Evolutionary conservation across 768 basidiomycete species (phyloP).

Genomic region (Clavaria fumosa): DNA sequence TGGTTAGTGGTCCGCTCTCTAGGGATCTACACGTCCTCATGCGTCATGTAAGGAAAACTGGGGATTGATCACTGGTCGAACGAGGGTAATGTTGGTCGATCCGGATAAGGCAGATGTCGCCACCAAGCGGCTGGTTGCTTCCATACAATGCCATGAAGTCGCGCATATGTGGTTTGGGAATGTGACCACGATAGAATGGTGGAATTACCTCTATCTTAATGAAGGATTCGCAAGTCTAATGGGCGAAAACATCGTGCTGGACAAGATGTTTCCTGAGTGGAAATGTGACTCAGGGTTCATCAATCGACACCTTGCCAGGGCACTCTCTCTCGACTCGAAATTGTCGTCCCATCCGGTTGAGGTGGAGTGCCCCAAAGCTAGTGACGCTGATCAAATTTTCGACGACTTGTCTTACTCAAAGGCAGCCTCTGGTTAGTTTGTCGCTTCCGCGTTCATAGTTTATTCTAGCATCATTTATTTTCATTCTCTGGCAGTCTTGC

Average conservation of each 20-base stretch:
- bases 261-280: slow-evolving; percentile 73
- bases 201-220: slow-evolving; percentile 73
- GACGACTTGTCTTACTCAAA: slow-evolving; percentile 80
- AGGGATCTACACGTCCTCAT: no score
- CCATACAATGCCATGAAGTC: slow-evolving; percentile 74
- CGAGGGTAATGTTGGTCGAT: slow-evolving; percentile 66
- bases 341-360: slow-evolving; percentile 87
- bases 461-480: not conserved
- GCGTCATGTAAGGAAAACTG: slow-evolving; percentile 99
- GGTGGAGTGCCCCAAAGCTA: slow-evolving; percentile 76
- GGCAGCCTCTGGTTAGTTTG: slow-evolving; percentile 48
- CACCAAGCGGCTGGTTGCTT: slow-evolving; percentile 67
- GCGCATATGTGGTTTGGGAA: slow-evolving; percentile 88
- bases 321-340: slow-evolving; percentile 71
- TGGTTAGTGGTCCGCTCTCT: no score
- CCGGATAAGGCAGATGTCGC: slow-evolving; percentile 54
- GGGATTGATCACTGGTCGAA: slow-evolving; percentile 81
- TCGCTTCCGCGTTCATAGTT: not conserved
- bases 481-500: slow-evolving; percentile 53
- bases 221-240: no score
- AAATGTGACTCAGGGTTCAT: slow-evolving; percentile 72
- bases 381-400: slow-evolving; percentile 81
- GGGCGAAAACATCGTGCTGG: no score
- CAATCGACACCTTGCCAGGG: slow-evolving; percentile 56
- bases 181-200: slow-evolving; percentile 90